Conservation (phyloP, 805 yeast species). For the Teunomyces lycoperdinae region DNA sequence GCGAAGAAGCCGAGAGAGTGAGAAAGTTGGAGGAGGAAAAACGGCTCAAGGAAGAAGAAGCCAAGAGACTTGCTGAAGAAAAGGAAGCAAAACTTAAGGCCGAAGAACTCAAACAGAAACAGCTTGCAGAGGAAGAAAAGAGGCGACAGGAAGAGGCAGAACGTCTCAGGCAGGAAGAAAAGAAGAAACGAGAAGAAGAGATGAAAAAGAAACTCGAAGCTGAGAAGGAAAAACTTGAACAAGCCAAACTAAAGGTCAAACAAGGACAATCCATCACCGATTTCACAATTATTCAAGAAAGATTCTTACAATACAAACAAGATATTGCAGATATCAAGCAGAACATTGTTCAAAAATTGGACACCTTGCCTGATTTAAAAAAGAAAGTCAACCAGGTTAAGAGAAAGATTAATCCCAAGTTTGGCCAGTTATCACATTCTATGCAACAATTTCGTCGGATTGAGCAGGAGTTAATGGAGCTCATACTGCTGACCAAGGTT, state of each 20-base stretch:
- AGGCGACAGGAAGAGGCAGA: conserved; percentile 13
- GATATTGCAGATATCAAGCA: conserved; percentile 58
- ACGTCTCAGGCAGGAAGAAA: conserved; percentile 19
- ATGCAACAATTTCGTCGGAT: conserved; percentile 53
- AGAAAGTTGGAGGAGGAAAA: conserved; percentile 13
- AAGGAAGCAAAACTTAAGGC: conserved; percentile 7
- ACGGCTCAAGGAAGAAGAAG: conserved; percentile 1
- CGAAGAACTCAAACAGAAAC: conserved; percentile 6
- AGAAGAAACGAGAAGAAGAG: conserved; percentile 9
- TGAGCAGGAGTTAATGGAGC: conserved; percentile 46
- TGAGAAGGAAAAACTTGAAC: conserved; percentile 4
- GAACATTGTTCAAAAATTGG: conserved; percentile 55
- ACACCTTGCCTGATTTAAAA: conserved; percentile 49
- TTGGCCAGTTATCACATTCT: conserved; percentile 87
- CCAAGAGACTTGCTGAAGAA: conserved; percentile 5
- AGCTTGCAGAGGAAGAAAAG: conserved; percentile 11
- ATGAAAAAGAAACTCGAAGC: conserved; percentile 1
- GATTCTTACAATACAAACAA: conserved; percentile 47
- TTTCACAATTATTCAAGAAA: conserved; percentile 36
- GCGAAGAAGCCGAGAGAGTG: conserved; percentile 13
- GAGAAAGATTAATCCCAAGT: conserved; percentile 78
- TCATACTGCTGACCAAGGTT: conserved; percentile 48
- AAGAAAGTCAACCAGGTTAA: conserved; percentile 57
- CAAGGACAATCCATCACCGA: conserved; percentile 31
- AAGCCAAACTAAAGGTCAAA: conserved; percentile 11